These are phyloP conservation scores for Cladophialophora bantiana DNA, from an alignment of 2,329 filamentous ascomycete species.

Conservation along the genomic window DNA sequence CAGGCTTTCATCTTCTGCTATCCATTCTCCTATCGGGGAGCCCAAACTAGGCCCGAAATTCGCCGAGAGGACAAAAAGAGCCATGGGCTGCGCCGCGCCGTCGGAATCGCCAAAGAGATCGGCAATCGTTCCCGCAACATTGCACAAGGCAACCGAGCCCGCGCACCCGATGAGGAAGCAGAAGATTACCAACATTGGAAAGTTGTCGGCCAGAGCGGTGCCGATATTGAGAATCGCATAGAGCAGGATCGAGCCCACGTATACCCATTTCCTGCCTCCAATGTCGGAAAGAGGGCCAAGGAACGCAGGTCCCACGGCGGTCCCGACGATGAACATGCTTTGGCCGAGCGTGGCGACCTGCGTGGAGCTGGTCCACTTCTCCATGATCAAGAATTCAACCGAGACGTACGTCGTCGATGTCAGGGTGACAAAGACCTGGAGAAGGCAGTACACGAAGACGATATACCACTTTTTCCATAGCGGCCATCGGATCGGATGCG, in stretches of 20 bases:
- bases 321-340: slow-evolving; percentile 54
- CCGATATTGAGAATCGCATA: slow-evolving; percentile 50
- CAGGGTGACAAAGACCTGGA: slow-evolving; percentile 51
- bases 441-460: slow-evolving; percentile 42
- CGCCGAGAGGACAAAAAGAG: slow-evolving; percentile 51
- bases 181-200: slow-evolving; percentile 51
- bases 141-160: slow-evolving; percentile 48
- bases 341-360: slow-evolving; percentile 53
- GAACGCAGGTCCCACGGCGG: slow-evolving; percentile 52
- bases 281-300: slow-evolving; percentile 52
- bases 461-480: slow-evolving; percentile 40
- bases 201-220: slow-evolving; percentile 46
- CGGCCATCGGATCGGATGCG: slow-evolving; percentile 38
- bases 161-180: slow-evolving; percentile 48
- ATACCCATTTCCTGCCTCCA: slow-evolving; percentile 55
- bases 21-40: slow-evolving; percentile 52
- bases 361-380: slow-evolving; percentile 48
- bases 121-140: slow-evolving; percentile 49
- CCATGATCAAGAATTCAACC: slow-evolving; percentile 48
- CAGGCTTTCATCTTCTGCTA: slow-evolving; percentile 47
- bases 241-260: slow-evolving; percentile 48
- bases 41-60: slow-evolving; percentile 52
- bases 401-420: slow-evolving; percentile 51
- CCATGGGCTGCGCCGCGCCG: slow-evolving; percentile 53
- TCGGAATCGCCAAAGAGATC: slow-evolving; percentile 46